A percentile compares a stretch with the other conserved stretches of the same genome.
These are phyloP conservation scores for Neurospora intermedia DNA, from an alignment of 495 filamentous ascomycete species.

Conservation along the genomic window DNA sequence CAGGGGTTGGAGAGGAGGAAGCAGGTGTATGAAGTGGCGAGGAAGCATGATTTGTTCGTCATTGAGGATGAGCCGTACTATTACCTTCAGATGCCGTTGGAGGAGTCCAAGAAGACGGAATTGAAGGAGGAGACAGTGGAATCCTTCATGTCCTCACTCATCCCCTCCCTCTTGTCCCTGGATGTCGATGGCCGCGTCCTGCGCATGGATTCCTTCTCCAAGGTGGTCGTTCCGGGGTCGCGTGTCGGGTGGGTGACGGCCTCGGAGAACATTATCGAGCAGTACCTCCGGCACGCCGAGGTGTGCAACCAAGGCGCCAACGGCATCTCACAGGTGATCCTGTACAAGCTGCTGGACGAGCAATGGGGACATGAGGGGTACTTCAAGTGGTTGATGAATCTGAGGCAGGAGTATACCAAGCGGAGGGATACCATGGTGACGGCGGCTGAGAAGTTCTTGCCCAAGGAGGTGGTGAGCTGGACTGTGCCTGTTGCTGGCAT, in stretches of 20 bases:
- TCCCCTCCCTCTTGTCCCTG: constrained; percentile 56
- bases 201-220: constrained; percentile 73
- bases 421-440: constrained; percentile 66
- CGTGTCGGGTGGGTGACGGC: constrained; percentile 72
- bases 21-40: constrained; percentile 63
- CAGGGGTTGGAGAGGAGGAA: constrained; percentile 52
- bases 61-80: constrained; percentile 96
- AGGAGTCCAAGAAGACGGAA: constrained; percentile 28
- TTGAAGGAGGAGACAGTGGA: constrained; percentile 10
- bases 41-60: constrained; percentile 78
- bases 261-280: constrained; percentile 71
- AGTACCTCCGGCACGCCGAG: constrained; percentile 68
- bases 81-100: constrained; percentile 92
- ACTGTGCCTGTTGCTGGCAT: constrained; percentile 79
- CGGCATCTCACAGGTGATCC: constrained; percentile 68
- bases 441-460: constrained; percentile 74
- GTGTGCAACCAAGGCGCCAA: constrained; percentile 70
- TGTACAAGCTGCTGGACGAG: constrained; percentile 88
- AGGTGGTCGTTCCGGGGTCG: constrained; percentile 69
- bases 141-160: constrained; percentile 39
- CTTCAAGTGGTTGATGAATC: constrained; percentile 75
- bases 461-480: constrained; percentile 73
- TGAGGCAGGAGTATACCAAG: constrained; percentile 73
- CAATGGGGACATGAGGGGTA: constrained; percentile 91
- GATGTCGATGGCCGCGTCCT: constrained; percentile 55